Evolutionary conservation across 768 basidiomycete species (phyloP), one percentile per base, ranked within the genome.

Genomic region (Collybiopsis confluens): DNA sequence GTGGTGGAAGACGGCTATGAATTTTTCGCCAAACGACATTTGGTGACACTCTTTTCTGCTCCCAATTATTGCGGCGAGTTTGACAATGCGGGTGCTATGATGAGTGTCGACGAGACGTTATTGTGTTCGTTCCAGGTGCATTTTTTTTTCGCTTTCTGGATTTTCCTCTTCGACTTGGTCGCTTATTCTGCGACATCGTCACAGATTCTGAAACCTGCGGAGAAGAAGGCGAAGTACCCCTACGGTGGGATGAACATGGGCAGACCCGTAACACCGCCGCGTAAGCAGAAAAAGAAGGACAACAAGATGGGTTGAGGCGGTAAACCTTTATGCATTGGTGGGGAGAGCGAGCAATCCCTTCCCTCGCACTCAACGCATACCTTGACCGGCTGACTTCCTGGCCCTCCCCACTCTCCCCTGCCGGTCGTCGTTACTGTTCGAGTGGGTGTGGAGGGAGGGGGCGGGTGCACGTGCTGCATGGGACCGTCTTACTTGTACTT

Each of bases 51-150:
- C 42, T 98, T 98, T 76, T 96, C 93, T 21, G 96, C 96, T 48
- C 96, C 96, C 55, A 92, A 92, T 75, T 92, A 92, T 64, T 92
- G 89, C 62, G 90, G 92, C 59, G 90, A 98, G 75, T 99, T 99
- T 64, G 96, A 99, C 70, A 99, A 99, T 69, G 95, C 96, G 3
- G 96, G 96, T 35, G 96, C 96, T 30, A 99, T 99, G 96, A 99
- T 98, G 96, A 94, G 91, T 64, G 96, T 99, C 40, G 96, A 98
- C 64, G 96, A 98, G 73, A 97, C 96, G 8, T 70, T 98, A 59
- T 70, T 98, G 59, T 98, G 96, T 73, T 98, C 95, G 7, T 98
- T 98, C 92, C 96, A 98, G 74, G 93, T 95, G 56, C 27, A 37
- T 33, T 24, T 11, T 3, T 35, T 28, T 20, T 13, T 16, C 16